Evolutionary conservation across 768 basidiomycete genomes (phyloP).

Genomic region (Inosperma sp.): DNA sequence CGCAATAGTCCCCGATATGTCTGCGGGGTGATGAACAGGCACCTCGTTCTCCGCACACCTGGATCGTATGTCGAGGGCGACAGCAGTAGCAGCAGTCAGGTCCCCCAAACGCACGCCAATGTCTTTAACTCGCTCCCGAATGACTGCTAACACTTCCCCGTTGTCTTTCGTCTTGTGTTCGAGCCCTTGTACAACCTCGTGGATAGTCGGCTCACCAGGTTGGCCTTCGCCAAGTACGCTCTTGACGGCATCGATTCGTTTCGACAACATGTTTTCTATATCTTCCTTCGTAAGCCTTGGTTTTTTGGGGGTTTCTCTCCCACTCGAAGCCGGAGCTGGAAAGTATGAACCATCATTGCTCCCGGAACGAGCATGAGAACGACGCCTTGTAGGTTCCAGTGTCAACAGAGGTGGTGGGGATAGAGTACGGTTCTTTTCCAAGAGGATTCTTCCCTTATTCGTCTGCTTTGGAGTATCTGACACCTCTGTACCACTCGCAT

Average conservation of each 20-base stretch:
- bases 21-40: not conserved
- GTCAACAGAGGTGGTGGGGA: no score
- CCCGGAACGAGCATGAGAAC: no score
- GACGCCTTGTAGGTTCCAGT: not conserved
- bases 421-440: no score
- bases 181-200: slow-evolving; percentile 30
- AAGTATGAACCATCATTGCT: no score
- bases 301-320: not conserved
- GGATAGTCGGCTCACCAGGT: slow-evolving; percentile 25
- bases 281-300: slow-evolving; percentile 15
- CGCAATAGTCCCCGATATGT: no score
- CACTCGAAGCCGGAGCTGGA: not conserved
- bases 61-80: not conserved
- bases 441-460: no score
- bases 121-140: slow-evolving; percentile 27
- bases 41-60: slow-evolving; percentile 9
- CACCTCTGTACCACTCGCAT: no score
- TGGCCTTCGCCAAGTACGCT: slow-evolving; percentile 24
- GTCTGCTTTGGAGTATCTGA: no score
- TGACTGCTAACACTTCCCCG: slow-evolving; percentile 21
- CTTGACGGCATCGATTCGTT: slow-evolving; percentile 19
- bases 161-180: slow-evolving; percentile 26
- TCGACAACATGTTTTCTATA: slow-evolving; percentile 15
- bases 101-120: slow-evolving; percentile 17
- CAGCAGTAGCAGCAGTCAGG: slow-evolving; percentile 4